Percentiles rank a stretch among this genome's conserved stretches.
Evolutionary conservation across 2,329 filamentous ascomycete genomes (phyloP).

Genomic region (Fusarium sp.): DNA sequence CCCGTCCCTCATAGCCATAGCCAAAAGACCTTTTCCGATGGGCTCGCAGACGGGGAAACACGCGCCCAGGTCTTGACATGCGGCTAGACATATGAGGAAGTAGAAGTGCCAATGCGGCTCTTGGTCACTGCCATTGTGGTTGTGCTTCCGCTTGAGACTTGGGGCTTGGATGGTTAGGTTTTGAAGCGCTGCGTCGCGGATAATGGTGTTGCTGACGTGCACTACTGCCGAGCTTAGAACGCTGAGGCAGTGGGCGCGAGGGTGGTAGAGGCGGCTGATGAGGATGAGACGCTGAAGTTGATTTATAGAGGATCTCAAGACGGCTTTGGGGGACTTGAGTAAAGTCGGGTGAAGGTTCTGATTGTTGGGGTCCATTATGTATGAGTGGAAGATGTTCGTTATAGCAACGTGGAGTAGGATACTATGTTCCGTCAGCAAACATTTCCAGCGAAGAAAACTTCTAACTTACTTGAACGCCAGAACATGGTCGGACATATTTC

Average conservation of each 20-base stretch:
- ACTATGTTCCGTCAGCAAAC: background rate
- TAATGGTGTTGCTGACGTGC: slow-evolving; percentile 30
- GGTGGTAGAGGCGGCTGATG: slow-evolving; percentile 22
- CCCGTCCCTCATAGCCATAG: slow-evolving; percentile 17
- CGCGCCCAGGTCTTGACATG: slow-evolving; percentile 3
- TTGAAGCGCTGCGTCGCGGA: slow-evolving; percentile 14
- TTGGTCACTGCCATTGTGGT: accelerated
- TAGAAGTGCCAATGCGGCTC: slow-evolving; percentile 15
- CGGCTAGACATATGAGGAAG: slow-evolving; percentile 9
- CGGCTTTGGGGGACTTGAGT: background rate
- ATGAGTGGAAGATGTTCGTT: slow-evolving; percentile 10
- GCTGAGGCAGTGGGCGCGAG: slow-evolving; percentile 8
- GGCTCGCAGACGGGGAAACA: slow-evolving; percentile 18
- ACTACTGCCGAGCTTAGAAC: slow-evolving; percentile 22
- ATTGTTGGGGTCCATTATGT: slow-evolving; percentile 19
- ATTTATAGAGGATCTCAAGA: slow-evolving; percentile 14
- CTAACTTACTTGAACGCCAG: slow-evolving; percentile 20
- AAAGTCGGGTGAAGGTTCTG: background rate
- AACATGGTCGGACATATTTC: slow-evolving; percentile 25
- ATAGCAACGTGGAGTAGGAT: slow-evolving; percentile 22
- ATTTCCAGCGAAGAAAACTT: accelerated
- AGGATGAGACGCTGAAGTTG: slow-evolving; percentile 23
- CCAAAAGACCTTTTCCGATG: background rate
- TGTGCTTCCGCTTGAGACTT: background rate
- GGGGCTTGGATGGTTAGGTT: background rate